Conservation (phyloP, 2,329 filamentous ascomycete species). For the Aspergillus sergii region DNA sequence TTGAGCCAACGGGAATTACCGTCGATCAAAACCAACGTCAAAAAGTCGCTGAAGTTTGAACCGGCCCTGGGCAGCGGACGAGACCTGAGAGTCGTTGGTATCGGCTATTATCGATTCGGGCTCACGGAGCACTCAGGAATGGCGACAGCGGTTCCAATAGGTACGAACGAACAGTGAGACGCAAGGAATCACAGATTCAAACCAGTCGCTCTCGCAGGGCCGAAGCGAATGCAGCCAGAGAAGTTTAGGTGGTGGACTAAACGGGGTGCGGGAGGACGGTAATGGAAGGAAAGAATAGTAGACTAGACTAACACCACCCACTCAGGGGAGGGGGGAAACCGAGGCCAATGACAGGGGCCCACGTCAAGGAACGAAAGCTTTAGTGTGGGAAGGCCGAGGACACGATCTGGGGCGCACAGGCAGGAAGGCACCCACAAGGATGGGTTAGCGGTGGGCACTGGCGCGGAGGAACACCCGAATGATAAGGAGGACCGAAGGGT, state of each 20-base stretch:
- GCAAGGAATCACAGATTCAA: conserved; percentile 11
- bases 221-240: background rate
- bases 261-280: background rate
- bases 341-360: conserved; percentile 28
- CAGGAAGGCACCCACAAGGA: conserved; percentile 3
- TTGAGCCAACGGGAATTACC: conserved; percentile 13
- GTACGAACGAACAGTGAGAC: conserved; percentile 10
- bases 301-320: conserved; percentile 4
- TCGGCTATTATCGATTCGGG: conserved; percentile 4
- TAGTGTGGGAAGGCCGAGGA: conserved; percentile 17
- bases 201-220: background rate
- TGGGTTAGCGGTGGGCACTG: background rate
- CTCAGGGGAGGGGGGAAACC: conserved; percentile 20
- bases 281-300: background rate
- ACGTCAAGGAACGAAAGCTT: conserved; percentile 23
- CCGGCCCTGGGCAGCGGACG: background rate
- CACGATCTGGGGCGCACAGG: conserved; percentile 13
- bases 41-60: background rate
- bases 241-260: background rate
- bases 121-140: background rate
- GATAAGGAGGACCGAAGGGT: background rate
- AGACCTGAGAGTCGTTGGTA: conserved; percentile 6
- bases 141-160: conserved; percentile 4
- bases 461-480: background rate
- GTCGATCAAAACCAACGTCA: conserved; percentile 12